Base-by-base conservation (phyloP, 75 land plant genomes). In the Larix kaempferi region DNA sequence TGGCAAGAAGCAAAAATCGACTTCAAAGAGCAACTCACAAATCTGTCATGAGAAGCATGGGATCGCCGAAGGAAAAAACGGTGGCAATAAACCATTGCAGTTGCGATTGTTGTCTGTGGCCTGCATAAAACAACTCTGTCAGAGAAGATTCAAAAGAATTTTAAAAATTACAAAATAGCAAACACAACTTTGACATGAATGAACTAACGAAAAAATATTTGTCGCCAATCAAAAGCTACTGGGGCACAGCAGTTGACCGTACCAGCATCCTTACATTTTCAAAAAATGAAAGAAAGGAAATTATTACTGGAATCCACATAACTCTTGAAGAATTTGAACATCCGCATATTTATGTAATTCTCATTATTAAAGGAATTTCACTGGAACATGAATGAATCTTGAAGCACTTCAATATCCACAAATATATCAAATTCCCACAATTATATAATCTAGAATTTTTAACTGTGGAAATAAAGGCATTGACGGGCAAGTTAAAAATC, bases 21-120 rank as follows among this genome's bases (percentile, higher is more conserved):
- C 19, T 16, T 54, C 33, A 35, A 33, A 73, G 23, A 49, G 73
- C 33, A 67, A 84, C 92, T 88, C 65, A 92, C 95, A 86, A 82
- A 90, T 90, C 92, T 86, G 77, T 92, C 92, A 78, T 92, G 86
- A 26, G 79, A 81, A 59, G 90, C 90, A 88, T 90, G 95, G 35
- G 95, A 92, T 73, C 90, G 75, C 7, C 89, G 82, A 71, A 86
- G 79, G 81, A 88, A 92, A 76, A 92, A 92, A 1, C 92, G 90
- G 56, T 92, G 95, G 83, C 95, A 92, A 16, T 90, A 76, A 54
- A 90, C 90, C 83, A 92, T 89, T 39, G 95, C 95, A 71, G 93
- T 89, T 59, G 84, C 95, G 71, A 91, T 84, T 71, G 93, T 93
- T 5, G 89, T 85, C 75, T 93, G 95, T 12, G 95, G 92, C 88